phyloP scores from a whole-genome alignment of 768 basidiomycete genomes.

The Podaxis pistillaris region DNA sequence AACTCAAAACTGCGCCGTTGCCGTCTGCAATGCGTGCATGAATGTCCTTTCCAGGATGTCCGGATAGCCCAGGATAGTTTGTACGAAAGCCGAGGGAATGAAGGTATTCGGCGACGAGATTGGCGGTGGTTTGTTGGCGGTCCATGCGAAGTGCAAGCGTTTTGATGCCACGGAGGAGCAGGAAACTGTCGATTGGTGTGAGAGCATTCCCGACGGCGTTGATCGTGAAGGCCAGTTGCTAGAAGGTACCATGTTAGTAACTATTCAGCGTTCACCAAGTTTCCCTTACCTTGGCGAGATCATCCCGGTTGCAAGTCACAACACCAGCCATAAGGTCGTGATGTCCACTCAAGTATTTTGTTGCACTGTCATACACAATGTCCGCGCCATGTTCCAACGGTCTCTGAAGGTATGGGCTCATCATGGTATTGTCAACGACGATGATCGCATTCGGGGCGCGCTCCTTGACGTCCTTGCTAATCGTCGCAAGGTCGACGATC shows the following conservation, averaged over 20 bases:
- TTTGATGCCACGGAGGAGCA: constrained; percentile 93
- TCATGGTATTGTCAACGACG: constrained; percentile 99
- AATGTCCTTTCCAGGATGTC: constrained; percentile 83
- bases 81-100: constrained; percentile 82
- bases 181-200: constrained; percentile 94
- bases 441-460: constrained; percentile 77
- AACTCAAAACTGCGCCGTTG: constrained; percentile 91
- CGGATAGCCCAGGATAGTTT: constrained; percentile 85
- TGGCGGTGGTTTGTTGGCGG: constrained; percentile 81
- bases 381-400: constrained; percentile 96
- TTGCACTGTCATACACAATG: constrained; percentile 96
- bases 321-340: constrained; percentile 99
- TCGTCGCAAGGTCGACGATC: constrained; percentile 84
- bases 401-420: constrained; percentile 96
- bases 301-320: constrained; percentile 88
- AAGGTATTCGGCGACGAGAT: constrained; percentile 85
- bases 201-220: constrained; percentile 94
- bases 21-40: constrained; percentile 91
- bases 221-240: constrained; percentile 90
- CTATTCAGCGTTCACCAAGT: background rate
- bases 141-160: constrained; percentile 97
- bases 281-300: constrained; percentile 50
- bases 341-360: constrained; percentile 97
- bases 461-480: constrained; percentile 82
- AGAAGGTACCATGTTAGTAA: background rate